Conservation (phyloP, 805 yeast genomes). For the Candida pini region DNA sequence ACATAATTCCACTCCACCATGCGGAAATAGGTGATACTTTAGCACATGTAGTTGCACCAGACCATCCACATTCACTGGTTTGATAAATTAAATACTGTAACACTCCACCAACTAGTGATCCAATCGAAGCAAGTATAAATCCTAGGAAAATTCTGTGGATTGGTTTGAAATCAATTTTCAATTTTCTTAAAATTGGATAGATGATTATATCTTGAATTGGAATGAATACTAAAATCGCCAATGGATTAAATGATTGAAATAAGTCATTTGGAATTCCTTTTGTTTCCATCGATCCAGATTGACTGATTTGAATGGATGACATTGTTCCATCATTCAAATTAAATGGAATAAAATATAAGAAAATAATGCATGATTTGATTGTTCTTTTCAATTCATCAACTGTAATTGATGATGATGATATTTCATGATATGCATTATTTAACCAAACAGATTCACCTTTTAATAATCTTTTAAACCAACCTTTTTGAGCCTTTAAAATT, state of each 20-base stretch:
- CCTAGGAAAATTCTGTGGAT: constrained; percentile 42
- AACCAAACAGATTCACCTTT: neutral
- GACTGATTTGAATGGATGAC: constrained; percentile 42
- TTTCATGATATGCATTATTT: constrained; percentile 18
- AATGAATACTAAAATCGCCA: constrained; percentile 43
- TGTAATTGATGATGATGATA: constrained; percentile 15
- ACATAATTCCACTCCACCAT: constrained; percentile 30
- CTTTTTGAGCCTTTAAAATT: constrained; percentile 30
- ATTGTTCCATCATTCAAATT: constrained; percentile 41
- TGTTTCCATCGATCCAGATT: constrained; percentile 47
- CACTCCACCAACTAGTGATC: constrained; percentile 43
- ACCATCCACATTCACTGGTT: constrained; percentile 40
- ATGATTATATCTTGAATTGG: constrained; percentile 42
- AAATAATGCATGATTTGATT: constrained; percentile 38
- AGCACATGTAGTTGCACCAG: constrained; percentile 19
- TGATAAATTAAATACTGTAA: constrained; percentile 39
- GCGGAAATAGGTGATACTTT: constrained; percentile 26
- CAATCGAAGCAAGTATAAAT: constrained; percentile 37
- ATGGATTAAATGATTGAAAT: constrained; percentile 47
- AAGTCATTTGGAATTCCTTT: constrained; percentile 52
- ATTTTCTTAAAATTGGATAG: constrained; percentile 40
- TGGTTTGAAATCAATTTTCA: constrained; percentile 35
- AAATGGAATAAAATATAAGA: constrained; percentile 35
- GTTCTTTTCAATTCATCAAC: constrained; percentile 39
- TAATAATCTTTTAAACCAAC: constrained; percentile 22